Evolutionary conservation across 306 rosid genomes (phyloP), one percentile per base, ranked within the genome.

Genomic region (Malus domestica): DNA sequence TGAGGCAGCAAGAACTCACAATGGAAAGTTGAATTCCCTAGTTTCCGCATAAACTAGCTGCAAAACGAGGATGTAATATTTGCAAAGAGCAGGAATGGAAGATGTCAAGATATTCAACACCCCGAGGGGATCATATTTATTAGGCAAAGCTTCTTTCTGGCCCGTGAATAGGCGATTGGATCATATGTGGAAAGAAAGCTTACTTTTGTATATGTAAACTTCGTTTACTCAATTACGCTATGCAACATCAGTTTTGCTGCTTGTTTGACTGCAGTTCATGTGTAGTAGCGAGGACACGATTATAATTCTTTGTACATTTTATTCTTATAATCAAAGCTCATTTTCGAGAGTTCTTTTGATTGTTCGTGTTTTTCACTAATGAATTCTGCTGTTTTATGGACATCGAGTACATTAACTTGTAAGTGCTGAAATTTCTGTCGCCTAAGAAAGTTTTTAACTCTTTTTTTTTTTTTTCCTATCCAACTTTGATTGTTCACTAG

Each of bases 301-400:
- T 49, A 5, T 49, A 49, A 15, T 49, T 49, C n/a, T 13, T 20
- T 49, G 69, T 58, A 45, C 70, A 35, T 75, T 33, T 45, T 35
- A 77, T 62, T 60, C 29, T 63, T 45, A 63, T 10, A 66, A 72
- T 81, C 73, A 63, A 70, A 71, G 40, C 49, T 62, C 68, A 30
- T 61, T 42, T 49, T 22, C 38, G 20, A 74, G 38, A 60, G 25
- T n/a, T 15, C 35, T 45, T 10, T 49, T 46, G 27, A 8, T 22
- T 59, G 7, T 14, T 4, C 8, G 3, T 15, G 54, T 15, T 49
- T 42, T 42, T 42, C 45, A 9, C 45, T 42, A 42, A 42, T 42
- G 45, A 42, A 8, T 42, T 42, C 45, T 42, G 45, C 45, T 42
- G 45, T 42, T 42, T 42, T 42, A 9, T 42, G 11, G 45, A 42